Percentiles rank a stretch among this genome's conserved stretches.
phyloP scores from a whole-genome alignment of 148 eudicot genomes.

The Bassia scoparia region DNA sequence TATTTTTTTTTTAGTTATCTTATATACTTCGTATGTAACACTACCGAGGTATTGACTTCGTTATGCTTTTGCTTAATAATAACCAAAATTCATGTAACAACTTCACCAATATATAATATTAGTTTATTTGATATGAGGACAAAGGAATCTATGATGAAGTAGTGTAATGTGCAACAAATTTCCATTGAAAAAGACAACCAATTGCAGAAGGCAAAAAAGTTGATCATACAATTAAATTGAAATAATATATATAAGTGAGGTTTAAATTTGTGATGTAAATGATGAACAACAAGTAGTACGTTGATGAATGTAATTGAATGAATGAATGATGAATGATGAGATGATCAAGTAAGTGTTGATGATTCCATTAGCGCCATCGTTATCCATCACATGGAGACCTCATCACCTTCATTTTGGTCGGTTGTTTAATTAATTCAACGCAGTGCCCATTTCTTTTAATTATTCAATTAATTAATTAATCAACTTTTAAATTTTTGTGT shows the following conservation, averaged over 20 bases:
- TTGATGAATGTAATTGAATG: no score
- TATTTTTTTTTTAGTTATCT: no score
- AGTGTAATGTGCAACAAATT: slow-evolving; percentile 8
- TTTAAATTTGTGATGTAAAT: background rate
- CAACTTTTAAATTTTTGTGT: slow-evolving; percentile 6
- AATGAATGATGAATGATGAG: no score
- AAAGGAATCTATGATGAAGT: slow-evolving; percentile 20
- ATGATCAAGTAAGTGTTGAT: no score
- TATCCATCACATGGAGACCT: slow-evolving; percentile 34
- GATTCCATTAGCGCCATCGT: slow-evolving; percentile 14
- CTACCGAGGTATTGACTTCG: no score
- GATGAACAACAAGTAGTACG: background rate
- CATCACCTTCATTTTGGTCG: slow-evolving; percentile 27
- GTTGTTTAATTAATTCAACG: no score
- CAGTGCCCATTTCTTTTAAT: no score
- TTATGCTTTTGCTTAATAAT: no score
- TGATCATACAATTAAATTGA: background rate
- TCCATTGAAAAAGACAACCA: slow-evolving; percentile 23
- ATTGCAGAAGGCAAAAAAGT: slow-evolving; percentile 15
- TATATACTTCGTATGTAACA: no score
- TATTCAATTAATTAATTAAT: slow-evolving; percentile 8
- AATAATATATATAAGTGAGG: background rate
- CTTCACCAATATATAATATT: background rate
- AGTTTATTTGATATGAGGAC: background rate
- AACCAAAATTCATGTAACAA: no score